Evolutionary conservation across 2,329 filamentous ascomycete species (phyloP).

Genomic region (Venturia oleaginea): DNA sequence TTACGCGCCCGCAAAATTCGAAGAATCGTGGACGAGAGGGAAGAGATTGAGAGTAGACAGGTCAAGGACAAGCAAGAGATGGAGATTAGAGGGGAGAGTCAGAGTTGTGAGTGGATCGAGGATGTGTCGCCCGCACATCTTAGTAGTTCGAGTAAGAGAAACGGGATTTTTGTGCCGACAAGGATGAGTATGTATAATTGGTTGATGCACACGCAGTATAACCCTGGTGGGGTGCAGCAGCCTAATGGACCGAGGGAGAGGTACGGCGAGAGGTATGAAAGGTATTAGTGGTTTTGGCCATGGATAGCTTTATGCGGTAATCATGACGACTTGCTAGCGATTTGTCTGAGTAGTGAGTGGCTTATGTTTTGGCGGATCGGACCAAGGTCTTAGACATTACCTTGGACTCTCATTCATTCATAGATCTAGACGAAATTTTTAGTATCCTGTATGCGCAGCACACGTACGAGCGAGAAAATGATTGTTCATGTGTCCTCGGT

Average conservation of each 20-base stretch:
- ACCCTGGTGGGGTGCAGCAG: no score
- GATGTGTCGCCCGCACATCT: not conserved
- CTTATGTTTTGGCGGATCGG: not conserved
- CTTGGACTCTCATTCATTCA: not conserved
- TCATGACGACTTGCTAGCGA: not conserved
- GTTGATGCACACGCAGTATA: conserved; percentile 3
- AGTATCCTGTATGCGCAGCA: not conserved
- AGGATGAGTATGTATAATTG: conserved; percentile 7
- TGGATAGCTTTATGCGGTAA: not conserved
- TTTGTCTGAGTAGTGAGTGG: not conserved
- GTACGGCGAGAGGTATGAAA: not conserved
- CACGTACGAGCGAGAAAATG: not conserved
- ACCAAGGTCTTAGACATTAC: not conserved
- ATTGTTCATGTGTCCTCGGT: not conserved
- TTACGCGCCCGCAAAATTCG: not conserved
- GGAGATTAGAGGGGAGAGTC: not conserved
- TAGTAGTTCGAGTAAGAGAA: not conserved
- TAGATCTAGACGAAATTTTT: not conserved
- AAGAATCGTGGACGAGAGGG: not conserved
- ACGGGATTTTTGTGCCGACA: not conserved
- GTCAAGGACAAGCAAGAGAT: not conserved
- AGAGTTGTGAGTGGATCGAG: not conserved
- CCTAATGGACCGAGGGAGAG: not conserved
- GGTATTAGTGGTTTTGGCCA: not conserved
- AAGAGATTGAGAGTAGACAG: not conserved